Percentiles rank a stretch among this genome's conserved stretches.
phyloP scores from a whole-genome alignment of 305 asterid genomes.

The Fraxinus sp. region DNA sequence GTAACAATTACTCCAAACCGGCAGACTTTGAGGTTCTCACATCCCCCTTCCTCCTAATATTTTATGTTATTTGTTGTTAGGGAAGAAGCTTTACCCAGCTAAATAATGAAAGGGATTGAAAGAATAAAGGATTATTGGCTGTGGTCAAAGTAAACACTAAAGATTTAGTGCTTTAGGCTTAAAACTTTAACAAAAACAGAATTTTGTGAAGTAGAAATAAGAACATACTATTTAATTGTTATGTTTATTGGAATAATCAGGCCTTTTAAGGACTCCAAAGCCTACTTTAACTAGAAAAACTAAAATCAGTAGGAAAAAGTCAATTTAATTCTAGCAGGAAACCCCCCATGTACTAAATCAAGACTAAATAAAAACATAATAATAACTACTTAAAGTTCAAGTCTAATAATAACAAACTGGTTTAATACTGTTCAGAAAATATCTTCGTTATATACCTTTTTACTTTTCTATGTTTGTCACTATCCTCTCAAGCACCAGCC shows the following conservation, averaged over 20 bases:
- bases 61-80: neutral
- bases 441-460: too few relatives aligned
- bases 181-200: neutral
- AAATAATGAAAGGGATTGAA: neutral
- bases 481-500: too few relatives aligned
- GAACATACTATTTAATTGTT: neutral
- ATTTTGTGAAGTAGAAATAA: neutral
- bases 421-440: too few relatives aligned
- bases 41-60: neutral
- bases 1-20: constrained; percentile 76
- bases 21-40: constrained; percentile 74
- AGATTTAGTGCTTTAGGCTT: neutral
- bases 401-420: too few relatives aligned
- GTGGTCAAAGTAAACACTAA: neutral
- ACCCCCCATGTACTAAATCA: too few relatives aligned
- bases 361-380: too few relatives aligned
- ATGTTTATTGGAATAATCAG: neutral
- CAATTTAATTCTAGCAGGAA: too few relatives aligned
- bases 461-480: too few relatives aligned
- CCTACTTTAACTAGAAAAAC: too few relatives aligned
- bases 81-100: neutral
- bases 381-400: too few relatives aligned
- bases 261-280: too few relatives aligned
- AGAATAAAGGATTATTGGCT: neutral
- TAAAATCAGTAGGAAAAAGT: too few relatives aligned